Evolutionary conservation across 2,329 filamentous ascomycete species (phyloP), one percentile per base, ranked within the genome.

Genomic region (Cladosporium phlei): DNA sequence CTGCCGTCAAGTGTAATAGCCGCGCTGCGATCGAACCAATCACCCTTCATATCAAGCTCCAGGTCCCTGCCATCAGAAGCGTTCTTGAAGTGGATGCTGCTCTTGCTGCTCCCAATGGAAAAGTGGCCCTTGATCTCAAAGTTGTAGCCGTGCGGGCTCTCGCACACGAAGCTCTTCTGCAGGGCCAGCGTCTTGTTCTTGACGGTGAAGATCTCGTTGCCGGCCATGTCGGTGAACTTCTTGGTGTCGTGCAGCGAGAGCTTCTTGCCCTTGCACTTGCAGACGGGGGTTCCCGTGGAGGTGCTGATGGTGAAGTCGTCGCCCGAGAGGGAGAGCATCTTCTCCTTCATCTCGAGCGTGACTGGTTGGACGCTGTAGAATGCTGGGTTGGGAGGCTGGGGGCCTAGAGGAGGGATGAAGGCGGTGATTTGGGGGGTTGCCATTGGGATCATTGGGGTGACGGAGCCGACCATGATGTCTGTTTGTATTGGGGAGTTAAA

Each of bases 221-320:
- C 75, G 2, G 57, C 46, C 66, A 73, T 69, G 59, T 83, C 79
- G 47, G 57, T 69, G 34, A 83, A 69, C 9, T 72, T 71, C 62
- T 82, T 83, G 54, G 77, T 74, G 11, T 72, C 71, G 2, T 72
- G 75, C 2, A 82, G 58, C 9, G 74, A 72, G 53, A 79, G 56
- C 50, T 73, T 58, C 47, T 76, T 75, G 54, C 79, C 80, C 52
- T 80, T 66, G 33, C 83, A 75, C 52, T 73, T 72, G 52, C 83
- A 64, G 24, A 83, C 55, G 0, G 76, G 71, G 17, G 71, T 66
- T 17, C 79, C 79, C 49, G 72, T 74, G 34, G 71, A 65, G 4
- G 76, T 72, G 45, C 73, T 75, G 62, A 86, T 76, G 52, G 78
- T 76, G 65, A 85, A 86, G 62, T 73, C 78, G 66, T 85, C 80